Evolutionary conservation across 73 alveolate genomes (phyloP), one percentile per base, ranked within the genome.

Genomic region (Breviolum minutum): DNA sequence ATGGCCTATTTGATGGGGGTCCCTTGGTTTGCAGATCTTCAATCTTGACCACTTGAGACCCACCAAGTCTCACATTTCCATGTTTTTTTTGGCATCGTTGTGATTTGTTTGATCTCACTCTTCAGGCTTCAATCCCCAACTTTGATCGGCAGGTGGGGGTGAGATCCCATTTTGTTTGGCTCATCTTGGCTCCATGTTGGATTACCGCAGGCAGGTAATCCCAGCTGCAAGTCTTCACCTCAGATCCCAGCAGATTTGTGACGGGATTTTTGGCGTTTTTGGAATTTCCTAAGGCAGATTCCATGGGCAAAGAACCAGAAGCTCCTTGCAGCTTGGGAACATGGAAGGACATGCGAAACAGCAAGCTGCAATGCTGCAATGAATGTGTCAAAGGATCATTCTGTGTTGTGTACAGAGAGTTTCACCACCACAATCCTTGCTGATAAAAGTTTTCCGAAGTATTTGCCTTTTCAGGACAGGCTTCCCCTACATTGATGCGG

Each of bases 401-500:
- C 54, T 40, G 54, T 40, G 3, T 40, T 40, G 54, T 40, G 54
- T 2, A 14, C 17, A 24, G 61, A 26, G 48, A 32, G 63, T 26
- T 48, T 27, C 68, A 80, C 20, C 27, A 14, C 89, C 16, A 79
- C 66, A 9, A 24, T 26, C 27, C 27, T 30, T 20, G 61, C 60
- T 24, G 77, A 14, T 24, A 61, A 5, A 24, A 26, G 54, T 19
- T 13, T 13, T 10, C 40, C 9, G 84, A 13, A 9, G 26, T n/a
- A 11, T 71, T 71, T 13, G 32, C 29, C 63, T 22, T 32, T 63
- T 5, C 20, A 91, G 98, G 98, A 94, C 99, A 11, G 99, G 99
- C 66, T 99, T 61, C 91, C 99, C 99, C 27, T 99, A 85, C 81
- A 88, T 99, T 5, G 99, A 99, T 82, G 99, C 99, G 48, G 95